A percentile compares a stretch with the other conserved stretches of the same genome.
These are phyloP conservation scores for Candida tibetensis DNA, from an alignment of 805 yeast genomes.

Conservation along the genomic window DNA sequence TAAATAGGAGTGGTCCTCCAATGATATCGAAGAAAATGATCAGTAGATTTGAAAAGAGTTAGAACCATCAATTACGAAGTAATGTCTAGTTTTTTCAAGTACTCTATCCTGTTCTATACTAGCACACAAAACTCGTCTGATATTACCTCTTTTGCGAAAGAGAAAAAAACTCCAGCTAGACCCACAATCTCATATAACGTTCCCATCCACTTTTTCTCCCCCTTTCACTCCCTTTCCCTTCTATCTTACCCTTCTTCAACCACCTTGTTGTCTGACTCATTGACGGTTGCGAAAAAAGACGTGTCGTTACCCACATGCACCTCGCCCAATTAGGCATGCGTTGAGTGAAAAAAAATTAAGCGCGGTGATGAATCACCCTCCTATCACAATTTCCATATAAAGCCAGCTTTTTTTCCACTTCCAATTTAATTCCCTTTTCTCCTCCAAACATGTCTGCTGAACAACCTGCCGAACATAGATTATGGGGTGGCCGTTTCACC, in stretches of 20 bases:
- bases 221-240: no score
- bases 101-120: no score
- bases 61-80: no score
- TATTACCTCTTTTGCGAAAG: no score
- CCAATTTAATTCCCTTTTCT: neutral
- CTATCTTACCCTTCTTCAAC: no score
- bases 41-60: no score
- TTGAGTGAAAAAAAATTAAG: slow-evolving; percentile 9
- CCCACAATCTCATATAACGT: no score
- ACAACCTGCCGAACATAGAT: slow-evolving; percentile 64
- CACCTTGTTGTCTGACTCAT: neutral
- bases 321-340: slow-evolving; percentile 9
- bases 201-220: no score
- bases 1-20: neutral
- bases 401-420: neutral
- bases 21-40: no score
- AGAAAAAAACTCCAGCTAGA: no score
- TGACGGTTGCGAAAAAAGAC: neutral
- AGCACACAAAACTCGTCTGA: no score
- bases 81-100: no score
- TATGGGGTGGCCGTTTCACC: slow-evolving; percentile 99
- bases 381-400: slow-evolving; percentile 2
- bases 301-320: slow-evolving; percentile 1
- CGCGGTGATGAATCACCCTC: slow-evolving; percentile 23
- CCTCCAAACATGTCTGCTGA: slow-evolving; percentile 26